A percentile compares a stretch with the other conserved stretches of the same genome.
Evolutionary conservation across 148 eudicot genomes (phyloP).

Genomic region (Rhododendron kiyosumense): DNA sequence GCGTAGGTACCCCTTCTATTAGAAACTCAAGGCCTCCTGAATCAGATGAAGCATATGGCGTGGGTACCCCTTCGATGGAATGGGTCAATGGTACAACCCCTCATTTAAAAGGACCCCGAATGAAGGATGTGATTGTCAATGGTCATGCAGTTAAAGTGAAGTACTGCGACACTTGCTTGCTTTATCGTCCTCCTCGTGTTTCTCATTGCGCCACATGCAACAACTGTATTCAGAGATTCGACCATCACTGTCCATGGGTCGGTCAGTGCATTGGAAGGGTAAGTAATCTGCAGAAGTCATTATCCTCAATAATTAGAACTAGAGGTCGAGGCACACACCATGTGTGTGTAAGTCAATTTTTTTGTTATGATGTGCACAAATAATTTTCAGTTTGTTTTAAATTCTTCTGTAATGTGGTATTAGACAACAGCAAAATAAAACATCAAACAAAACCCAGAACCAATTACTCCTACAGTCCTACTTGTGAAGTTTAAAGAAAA

Average conservation of each 20-base stretch:
- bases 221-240: constrained; percentile 89
- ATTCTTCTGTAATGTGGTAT: too few relatives aligned
- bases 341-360: too few relatives aligned
- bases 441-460: too few relatives aligned
- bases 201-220: constrained; percentile 99
- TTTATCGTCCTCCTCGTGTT: constrained; percentile 94
- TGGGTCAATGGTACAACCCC: constrained; percentile 81
- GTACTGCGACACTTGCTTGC: constrained; percentile 88
- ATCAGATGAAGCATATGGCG: constrained; percentile 49
- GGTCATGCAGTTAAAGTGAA: constrained; percentile 79
- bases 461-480: too few relatives aligned
- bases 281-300: constrained; percentile 23
- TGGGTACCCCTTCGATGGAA: constrained; percentile 79
- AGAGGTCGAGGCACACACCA: too few relatives aligned
- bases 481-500: too few relatives aligned
- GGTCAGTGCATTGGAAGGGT: constrained; percentile 97
- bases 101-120: constrained; percentile 58
- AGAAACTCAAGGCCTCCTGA: constrained; percentile 72
- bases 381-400: too few relatives aligned
- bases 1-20: too few relatives aligned
- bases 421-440: too few relatives aligned
- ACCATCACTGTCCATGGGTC: constrained; percentile 99
- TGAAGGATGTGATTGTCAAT: constrained; percentile 64
- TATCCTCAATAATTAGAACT: background rate
- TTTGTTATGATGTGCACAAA: too few relatives aligned